Conservation (phyloP, 2,329 filamentous ascomycete species). For the Capronia coronata region DNA sequence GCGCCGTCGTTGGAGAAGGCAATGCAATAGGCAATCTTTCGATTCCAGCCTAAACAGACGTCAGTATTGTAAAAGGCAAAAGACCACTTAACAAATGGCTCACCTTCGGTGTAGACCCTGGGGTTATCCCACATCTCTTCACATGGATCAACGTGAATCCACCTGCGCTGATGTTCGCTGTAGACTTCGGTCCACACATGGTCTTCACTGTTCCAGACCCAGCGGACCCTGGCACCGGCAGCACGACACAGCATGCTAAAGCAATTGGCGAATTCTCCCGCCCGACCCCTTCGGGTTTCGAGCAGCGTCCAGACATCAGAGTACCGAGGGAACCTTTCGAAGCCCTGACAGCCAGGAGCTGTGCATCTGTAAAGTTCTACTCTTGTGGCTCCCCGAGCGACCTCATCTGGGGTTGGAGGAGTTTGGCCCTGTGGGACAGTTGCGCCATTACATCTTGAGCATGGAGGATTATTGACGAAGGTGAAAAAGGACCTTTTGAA, state of each 20-base stretch:
- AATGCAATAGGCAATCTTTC: slow-evolving; percentile 94
- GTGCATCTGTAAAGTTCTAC: slow-evolving; percentile 91
- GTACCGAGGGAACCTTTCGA: slow-evolving; percentile 87
- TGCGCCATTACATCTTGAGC: slow-evolving; percentile 71
- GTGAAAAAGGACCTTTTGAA: slow-evolving; percentile 93
- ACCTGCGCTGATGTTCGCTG: slow-evolving; percentile 84
- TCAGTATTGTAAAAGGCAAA: slow-evolving; percentile 2
- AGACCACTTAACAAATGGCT: slow-evolving; percentile 28
- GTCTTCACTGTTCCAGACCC: slow-evolving; percentile 98
- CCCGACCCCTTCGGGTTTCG: slow-evolving; percentile 76
- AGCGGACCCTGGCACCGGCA: slow-evolving; percentile 81
- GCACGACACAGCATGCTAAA: slow-evolving; percentile 97
- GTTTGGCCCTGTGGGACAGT: slow-evolving; percentile 79
- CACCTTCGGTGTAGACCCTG: slow-evolving; percentile 78
- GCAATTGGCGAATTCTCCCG: slow-evolving; percentile 96
- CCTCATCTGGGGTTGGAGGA: slow-evolving; percentile 79
- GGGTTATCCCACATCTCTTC: slow-evolving; percentile 96
- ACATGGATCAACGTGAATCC: slow-evolving; percentile 94
- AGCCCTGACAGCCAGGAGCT: slow-evolving; percentile 63
- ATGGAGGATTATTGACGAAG: slow-evolving; percentile 93
- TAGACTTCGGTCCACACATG: slow-evolving; percentile 98
- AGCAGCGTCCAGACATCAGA: slow-evolving; percentile 90
- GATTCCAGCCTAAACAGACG: slow-evolving; percentile 64
- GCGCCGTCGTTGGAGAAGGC: slow-evolving; percentile 88
- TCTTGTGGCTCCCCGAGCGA: slow-evolving; percentile 74